Evolutionary conservation across 371 early-diverging fungal species (phyloP), one percentile per base, ranked within the genome.

Genomic region (Mucor irregularis): DNA sequence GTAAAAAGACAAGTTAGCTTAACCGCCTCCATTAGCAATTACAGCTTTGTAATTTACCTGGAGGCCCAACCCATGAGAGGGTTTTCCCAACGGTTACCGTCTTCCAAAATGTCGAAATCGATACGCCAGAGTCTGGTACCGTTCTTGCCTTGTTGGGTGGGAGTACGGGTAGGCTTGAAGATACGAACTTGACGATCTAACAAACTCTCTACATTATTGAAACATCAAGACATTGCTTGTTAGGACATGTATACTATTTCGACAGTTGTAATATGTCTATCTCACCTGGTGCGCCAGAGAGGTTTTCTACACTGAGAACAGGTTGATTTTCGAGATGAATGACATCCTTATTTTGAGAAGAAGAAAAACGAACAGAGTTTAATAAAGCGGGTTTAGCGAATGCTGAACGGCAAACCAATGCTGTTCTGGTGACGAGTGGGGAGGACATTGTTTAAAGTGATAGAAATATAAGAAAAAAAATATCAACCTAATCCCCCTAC

Each of bases 21-120:
- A n/a, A n/a, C 45, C 9, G 5, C 44, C 42, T 30, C 28, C 10
- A 13, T 25, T 31, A 21, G 14, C 22, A n/a, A 17, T 22, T 31
- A 0, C 17, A 2, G 28, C 28, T 39, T 17, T 66, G 16, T 29
- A 34, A 1, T 22, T 16, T 76, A 91, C 91, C 92, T 92, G 59
- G 89, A 88, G 45, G 92, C 83, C 98, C 96, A 97, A 29, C 96
- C 97, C 82, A 96, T 96, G 50, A 96, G 65, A 49, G 88, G 90
- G 73, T 98, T 98, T 62, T 90, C 90, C 92, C 96, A 96, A 44
- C 91, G 86, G 62, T 87, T 88, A 40, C 85, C 85, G 31, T 81
- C 76, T 44, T 83, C 83, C 61, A 92, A 66, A 46, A 83, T 84
- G 66, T 95, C 94, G 69, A 95, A 73, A 62, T 95, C 93, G 44